Conservation (phyloP, 2,329 filamentous ascomycete genomes). For the Alternaria rosae region DNA sequence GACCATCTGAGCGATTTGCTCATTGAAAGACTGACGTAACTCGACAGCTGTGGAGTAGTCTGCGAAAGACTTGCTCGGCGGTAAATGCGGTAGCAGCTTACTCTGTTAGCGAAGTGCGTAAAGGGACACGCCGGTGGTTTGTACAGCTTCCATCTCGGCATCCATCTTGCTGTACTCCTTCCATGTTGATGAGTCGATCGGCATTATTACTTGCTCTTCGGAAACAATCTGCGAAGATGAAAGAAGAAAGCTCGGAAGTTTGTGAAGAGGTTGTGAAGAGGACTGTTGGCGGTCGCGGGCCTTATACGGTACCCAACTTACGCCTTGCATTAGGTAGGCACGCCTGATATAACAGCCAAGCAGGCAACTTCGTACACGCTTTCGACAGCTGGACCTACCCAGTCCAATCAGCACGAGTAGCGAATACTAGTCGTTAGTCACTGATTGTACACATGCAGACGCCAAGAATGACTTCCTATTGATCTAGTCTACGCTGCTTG, state of each 20-base stretch:
- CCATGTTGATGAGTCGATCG: not conserved
- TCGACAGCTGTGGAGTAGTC: not conserved
- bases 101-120: not conserved
- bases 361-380: not conserved
- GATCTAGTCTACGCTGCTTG: not conserved
- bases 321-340: not conserved
- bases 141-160: not conserved
- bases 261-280: not conserved
- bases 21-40: not conserved
- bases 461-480: not conserved
- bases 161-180: not conserved
- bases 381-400: not conserved
- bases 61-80: not conserved
- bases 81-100: not conserved
- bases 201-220: not conserved
- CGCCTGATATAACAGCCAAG: not conserved
- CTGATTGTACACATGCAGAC: not conserved
- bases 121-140: not conserved
- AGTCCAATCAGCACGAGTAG: not conserved
- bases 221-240: not conserved
- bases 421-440: not conserved
- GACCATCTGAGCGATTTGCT: not conserved
- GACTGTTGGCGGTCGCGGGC: not conserved
- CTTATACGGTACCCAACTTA: not conserved
- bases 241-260: not conserved